phyloP scores from a whole-genome alignment of 73 alveolate genomes.

The Tetrahymena thermophila region DNA sequence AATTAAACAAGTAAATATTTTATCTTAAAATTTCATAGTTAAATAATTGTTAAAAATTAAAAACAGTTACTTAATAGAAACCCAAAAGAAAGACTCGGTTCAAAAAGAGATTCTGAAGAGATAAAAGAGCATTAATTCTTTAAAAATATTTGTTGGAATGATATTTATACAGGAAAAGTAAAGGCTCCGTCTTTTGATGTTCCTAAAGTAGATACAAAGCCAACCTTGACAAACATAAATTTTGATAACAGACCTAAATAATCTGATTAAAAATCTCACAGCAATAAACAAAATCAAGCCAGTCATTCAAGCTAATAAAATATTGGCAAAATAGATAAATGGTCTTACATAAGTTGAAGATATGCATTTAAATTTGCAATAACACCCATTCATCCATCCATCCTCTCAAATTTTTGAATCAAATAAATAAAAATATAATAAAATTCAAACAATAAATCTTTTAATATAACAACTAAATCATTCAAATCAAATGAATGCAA shows the following conservation, averaged over 20 bases:
- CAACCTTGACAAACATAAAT: neutral
- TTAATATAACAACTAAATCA: too few relatives aligned
- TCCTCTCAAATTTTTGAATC: too few relatives aligned
- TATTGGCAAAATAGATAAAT: neutral
- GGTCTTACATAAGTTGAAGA: neutral
- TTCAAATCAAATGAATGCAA: too few relatives aligned
- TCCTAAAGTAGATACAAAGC: neutral
- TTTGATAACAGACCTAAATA: neutral
- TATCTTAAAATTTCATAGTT: neutral
- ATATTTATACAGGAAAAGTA: constrained; percentile 6
- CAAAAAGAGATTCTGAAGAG: constrained; percentile 61
- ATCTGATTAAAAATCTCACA: neutral
- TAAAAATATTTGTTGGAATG: constrained; percentile 68
- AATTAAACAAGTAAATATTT: constrained; percentile 20
- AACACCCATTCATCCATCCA: too few relatives aligned
- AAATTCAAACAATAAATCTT: too few relatives aligned
- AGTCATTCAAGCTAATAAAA: neutral
- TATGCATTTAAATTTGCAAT: too few relatives aligned
- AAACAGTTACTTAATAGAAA: constrained; percentile 66
- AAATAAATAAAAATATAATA: too few relatives aligned
- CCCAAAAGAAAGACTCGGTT: constrained; percentile 87
- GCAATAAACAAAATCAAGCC: neutral
- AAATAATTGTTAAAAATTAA: neutral
- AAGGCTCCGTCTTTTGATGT: constrained; percentile 36
- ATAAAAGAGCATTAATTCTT: constrained; percentile 67